Conservation (phyloP, 495 filamentous ascomycete genomes). For the Aspergillus nidulans region DNA sequence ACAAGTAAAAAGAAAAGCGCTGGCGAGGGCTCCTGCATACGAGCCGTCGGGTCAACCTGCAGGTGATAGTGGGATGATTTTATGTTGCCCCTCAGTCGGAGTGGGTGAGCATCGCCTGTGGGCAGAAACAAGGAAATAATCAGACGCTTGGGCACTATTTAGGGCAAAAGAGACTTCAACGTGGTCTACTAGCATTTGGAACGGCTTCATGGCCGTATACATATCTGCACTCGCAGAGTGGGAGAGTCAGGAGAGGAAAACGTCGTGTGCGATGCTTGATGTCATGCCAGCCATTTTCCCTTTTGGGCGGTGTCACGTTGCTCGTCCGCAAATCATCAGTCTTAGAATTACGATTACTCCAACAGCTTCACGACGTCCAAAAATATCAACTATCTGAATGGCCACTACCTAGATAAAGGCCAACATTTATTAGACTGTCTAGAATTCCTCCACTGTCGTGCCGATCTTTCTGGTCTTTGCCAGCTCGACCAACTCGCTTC, state of each 20-base stretch:
- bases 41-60: neutral
- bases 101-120: neutral
- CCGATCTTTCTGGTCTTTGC: conserved; percentile 71
- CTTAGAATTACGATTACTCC: conserved; percentile 2
- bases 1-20: conserved; percentile 18
- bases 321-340: conserved; percentile 1
- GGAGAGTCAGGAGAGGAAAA: neutral
- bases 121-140: neutral
- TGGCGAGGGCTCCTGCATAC: neutral
- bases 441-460: conserved; percentile 59
- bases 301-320: conserved; percentile 1
- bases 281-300: conserved; percentile 3
- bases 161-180: neutral
- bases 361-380: neutral
- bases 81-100: conserved; percentile 13
- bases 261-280: conserved; percentile 1
- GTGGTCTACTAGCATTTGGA: neutral
- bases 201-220: conserved; percentile 1
- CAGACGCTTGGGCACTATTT: neutral
- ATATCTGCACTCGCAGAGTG: neutral
- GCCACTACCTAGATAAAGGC: neutral
- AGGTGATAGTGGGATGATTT: conserved; percentile 14
- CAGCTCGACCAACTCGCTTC: conserved; percentile 67
- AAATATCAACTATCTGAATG: neutral
- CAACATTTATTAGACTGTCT: neutral